A percentile compares a stretch with the other conserved stretches of the same genome.
Conservation (phyloP, 2,329 filamentous ascomycete genomes). For the Apiospora marii region DNA sequence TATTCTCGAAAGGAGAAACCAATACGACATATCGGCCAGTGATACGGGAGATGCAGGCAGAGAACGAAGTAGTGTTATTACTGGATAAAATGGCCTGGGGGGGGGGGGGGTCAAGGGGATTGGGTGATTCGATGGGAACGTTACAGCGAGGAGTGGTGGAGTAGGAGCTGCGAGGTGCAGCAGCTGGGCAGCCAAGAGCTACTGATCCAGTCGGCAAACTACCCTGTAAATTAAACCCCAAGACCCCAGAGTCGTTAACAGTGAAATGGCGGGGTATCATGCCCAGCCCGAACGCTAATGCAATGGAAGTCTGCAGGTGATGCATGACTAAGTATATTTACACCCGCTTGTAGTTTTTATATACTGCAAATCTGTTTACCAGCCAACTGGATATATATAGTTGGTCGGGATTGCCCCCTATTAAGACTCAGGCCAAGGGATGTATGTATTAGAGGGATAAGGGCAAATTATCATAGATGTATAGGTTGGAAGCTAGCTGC, state of each 20-base stretch:
- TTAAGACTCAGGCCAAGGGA: not conserved
- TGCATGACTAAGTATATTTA: too few species aligned
- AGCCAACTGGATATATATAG: not conserved
- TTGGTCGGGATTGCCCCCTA: not conserved
- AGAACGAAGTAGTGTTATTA: not conserved
- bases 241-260: not conserved
- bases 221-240: not conserved
- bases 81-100: not conserved
- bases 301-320: not conserved
- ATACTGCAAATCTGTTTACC: not conserved
- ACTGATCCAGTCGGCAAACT: conserved; percentile 5
- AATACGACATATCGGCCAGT: not conserved
- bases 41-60: not conserved
- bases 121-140: not conserved
- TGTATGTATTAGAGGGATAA: too few species aligned
- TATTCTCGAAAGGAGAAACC: not conserved
- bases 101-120: not conserved
- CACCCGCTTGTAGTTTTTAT: not conserved
- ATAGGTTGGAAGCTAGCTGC: not conserved
- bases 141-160: not conserved
- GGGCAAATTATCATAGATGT: not conserved
- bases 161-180: not conserved
- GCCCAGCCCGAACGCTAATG: not conserved
- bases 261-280: conserved; percentile 2
- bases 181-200: not conserved